Percentiles rank a stretch among this genome's conserved stretches.
Evolutionary conservation across 768 basidiomycete species (phyloP).

Genomic region (Amanita exitialis): DNA sequence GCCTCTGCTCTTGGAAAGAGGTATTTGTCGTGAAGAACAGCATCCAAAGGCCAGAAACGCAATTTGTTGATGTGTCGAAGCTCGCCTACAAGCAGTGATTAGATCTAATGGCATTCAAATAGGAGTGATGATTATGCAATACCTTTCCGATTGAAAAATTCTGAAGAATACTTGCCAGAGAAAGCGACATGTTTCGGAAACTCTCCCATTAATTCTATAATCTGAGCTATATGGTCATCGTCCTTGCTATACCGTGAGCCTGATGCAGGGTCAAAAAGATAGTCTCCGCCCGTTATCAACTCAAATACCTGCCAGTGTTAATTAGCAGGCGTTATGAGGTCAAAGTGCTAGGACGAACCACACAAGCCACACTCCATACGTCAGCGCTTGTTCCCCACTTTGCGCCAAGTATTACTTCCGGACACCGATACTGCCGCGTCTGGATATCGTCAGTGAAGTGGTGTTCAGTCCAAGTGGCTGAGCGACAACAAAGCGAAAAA

Average conservation of each 20-base stretch:
- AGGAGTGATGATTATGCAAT: constrained; percentile 11
- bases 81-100: constrained; percentile 36
- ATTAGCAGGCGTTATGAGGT: constrained; percentile 3
- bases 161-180: constrained; percentile 84
- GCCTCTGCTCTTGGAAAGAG: constrained; percentile 81
- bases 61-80: constrained; percentile 91
- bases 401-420: constrained; percentile 93
- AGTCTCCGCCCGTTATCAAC: constrained; percentile 92
- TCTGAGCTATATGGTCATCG: constrained; percentile 96
- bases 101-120: not conserved
- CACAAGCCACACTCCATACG: constrained; percentile 93
- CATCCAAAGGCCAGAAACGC: constrained; percentile 80
- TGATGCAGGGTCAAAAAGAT: constrained; percentile 94
- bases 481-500: constrained; percentile 1
- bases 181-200: constrained; percentile 77
- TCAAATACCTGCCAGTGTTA: constrained; percentile 66
- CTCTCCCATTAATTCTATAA: constrained; percentile 92
- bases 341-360: constrained; percentile 42
- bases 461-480: constrained; percentile 84
- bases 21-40: constrained; percentile 91
- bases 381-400: constrained; percentile 96
- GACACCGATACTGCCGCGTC: constrained; percentile 94
- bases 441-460: constrained; percentile 99
- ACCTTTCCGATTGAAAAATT: constrained; percentile 98
- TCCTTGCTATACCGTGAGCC: constrained; percentile 94